These are phyloP conservation scores for Sporodiniella umbellata DNA, from an alignment of 371 early-diverging fungal species.

Conservation along the genomic window DNA sequence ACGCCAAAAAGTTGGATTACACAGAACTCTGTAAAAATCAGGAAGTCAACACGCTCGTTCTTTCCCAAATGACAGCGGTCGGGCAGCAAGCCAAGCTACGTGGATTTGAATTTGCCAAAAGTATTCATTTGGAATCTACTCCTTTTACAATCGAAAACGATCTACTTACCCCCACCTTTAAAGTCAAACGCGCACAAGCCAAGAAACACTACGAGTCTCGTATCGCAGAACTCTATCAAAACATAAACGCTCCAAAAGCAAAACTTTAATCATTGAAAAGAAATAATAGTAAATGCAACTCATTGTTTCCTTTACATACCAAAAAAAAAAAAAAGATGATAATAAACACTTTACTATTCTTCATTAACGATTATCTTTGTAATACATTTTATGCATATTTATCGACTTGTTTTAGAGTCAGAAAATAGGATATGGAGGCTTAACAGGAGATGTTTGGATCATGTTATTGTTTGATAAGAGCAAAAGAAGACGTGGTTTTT, in stretches of 20 bases:
- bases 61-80: constrained; percentile 45
- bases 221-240: constrained; percentile 60
- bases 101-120: constrained; percentile 41
- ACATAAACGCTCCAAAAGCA: constrained; percentile 13
- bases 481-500: too few relatives aligned
- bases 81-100: constrained; percentile 47
- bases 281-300: too few relatives aligned
- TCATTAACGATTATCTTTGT: neutral
- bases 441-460: neutral
- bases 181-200: constrained; percentile 62
- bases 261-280: constrained; percentile 20
- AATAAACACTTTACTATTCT: neutral
- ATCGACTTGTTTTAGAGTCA: neutral
- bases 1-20: constrained; percentile 17
- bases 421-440: neutral
- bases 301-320: too few relatives aligned
- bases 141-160: constrained; percentile 45
- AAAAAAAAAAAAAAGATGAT: neutral
- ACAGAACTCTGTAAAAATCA: constrained; percentile 46
- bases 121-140: constrained; percentile 32
- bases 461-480: too few relatives aligned
- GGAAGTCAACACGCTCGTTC: constrained; percentile 47
- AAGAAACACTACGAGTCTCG: constrained; percentile 45
- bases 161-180: constrained; percentile 53
- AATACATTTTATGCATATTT: neutral